Conservation (phyloP, 2,329 filamentous ascomycete genomes). For the Rutstroemia sp. region DNA sequence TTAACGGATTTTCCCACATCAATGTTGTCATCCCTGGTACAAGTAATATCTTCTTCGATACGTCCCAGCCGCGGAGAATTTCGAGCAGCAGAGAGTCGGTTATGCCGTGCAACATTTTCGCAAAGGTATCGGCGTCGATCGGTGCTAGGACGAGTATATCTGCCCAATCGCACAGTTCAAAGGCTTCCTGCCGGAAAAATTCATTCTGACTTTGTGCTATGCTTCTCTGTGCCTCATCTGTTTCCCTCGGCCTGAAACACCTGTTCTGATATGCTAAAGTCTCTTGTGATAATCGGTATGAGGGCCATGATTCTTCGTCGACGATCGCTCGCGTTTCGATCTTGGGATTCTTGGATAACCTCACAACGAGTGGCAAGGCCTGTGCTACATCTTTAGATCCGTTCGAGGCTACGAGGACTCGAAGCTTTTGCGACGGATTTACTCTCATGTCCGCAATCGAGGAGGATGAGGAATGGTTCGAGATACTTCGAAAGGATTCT, state of each 20-base stretch:
- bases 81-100: conserved; percentile 75
- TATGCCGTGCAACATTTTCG: conserved; percentile 80
- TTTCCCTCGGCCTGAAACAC: conserved; percentile 28
- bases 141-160: conserved; percentile 79
- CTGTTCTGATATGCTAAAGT: conserved; percentile 53
- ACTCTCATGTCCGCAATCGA: conserved; percentile 26
- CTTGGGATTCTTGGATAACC: conserved; percentile 56
- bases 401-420: conserved; percentile 58
- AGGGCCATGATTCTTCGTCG: conserved; percentile 49
- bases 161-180: conserved; percentile 76
- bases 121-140: conserved; percentile 75
- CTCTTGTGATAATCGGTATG: conserved; percentile 52
- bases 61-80: conserved; percentile 78
- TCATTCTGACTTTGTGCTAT: conserved; percentile 34
- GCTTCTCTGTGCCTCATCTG: conserved; percentile 20
- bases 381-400: conserved; percentile 58
- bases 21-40: conserved; percentile 83
- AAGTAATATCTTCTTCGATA: conserved; percentile 75
- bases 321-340: conserved; percentile 56
- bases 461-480: conserved; percentile 17
- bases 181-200: conserved; percentile 45
- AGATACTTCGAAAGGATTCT: too few species aligned
- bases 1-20: conserved; percentile 88
- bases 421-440: conserved; percentile 49
- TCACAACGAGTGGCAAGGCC: conserved; percentile 57